Conservation (phyloP, 306 rosid genomes). For the Trichosanthes cucumerina region DNA sequence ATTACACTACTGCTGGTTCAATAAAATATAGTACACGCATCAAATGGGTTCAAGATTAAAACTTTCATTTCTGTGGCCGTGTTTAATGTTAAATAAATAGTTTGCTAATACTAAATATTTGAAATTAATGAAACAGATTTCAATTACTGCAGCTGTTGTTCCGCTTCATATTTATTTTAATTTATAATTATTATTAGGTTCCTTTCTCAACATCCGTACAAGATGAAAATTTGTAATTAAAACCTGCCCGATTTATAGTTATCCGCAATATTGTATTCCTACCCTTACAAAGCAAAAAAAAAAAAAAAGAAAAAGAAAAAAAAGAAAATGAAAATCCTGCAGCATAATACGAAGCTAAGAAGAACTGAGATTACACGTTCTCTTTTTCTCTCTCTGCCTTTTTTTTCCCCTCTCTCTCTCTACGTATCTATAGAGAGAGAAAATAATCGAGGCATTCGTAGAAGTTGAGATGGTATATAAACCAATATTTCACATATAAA, state of each 20-base stretch:
- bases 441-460: slow-evolving; percentile 13
- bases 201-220: not conserved
- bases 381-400: not conserved
- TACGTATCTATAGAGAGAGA: slow-evolving; percentile 19
- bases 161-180: not conserved
- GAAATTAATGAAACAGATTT: not conserved
- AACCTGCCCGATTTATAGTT: not conserved
- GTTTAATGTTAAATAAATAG: not conserved
- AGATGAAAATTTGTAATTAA: not conserved
- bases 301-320: not conserved
- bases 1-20: not conserved
- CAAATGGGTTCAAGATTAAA: not conserved
- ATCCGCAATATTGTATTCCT: not conserved
- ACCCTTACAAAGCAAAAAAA: not conserved
- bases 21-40: not conserved
- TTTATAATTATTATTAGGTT: not conserved
- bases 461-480: slow-evolving; percentile 47
- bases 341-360: slow-evolving; percentile 30
- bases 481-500: slow-evolving; percentile 23
- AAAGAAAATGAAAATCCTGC: not conserved
- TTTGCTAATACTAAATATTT: not conserved
- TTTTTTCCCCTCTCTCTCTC: slow-evolving; percentile 6
- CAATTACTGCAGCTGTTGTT: not conserved
- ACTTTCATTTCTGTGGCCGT: not conserved
- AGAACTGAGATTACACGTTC: slow-evolving; percentile 29